Conservation (phyloP, 257 asterid genomes). For the Lycium ferocissimum region DNA sequence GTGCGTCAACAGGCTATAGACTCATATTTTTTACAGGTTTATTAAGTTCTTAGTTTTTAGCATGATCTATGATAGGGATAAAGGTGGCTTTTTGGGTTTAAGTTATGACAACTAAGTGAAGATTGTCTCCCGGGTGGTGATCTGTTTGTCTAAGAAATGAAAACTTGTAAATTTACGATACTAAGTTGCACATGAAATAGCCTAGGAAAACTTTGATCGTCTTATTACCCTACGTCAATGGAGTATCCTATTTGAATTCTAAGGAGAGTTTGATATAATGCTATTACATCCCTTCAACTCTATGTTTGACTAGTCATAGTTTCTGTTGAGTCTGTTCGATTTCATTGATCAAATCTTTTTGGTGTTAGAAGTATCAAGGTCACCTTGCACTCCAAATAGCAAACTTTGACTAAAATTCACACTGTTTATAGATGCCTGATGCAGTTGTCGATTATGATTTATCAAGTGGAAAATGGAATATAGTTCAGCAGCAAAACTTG, state of each 20-base stretch:
- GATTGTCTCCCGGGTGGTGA: neutral
- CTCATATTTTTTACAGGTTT: neutral
- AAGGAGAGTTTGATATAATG: neutral
- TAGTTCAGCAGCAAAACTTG: slow-evolving; percentile 88
- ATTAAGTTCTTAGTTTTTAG: neutral
- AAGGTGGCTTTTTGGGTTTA: neutral
- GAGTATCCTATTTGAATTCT: neutral
- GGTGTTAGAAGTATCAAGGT: neutral
- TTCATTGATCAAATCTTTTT: neutral
- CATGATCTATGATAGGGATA: neutral
- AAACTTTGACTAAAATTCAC: neutral
- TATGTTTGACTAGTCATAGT: neutral
- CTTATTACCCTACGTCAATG: neutral
- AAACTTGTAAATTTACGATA: neutral
- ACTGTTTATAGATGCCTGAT: slow-evolving; percentile 83
- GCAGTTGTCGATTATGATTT: slow-evolving; percentile 89
- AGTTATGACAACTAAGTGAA: neutral
- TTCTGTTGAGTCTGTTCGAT: neutral
- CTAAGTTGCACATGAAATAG: neutral
- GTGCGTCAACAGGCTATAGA: neutral
- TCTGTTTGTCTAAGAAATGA: neutral
- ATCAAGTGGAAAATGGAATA: slow-evolving; percentile 73
- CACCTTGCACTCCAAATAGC: neutral
- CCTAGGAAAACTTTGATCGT: neutral
- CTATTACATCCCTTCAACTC: neutral